Evolutionary conservation across 345 rosid genomes (phyloP).

Genomic region (Brassica cretica): DNA sequence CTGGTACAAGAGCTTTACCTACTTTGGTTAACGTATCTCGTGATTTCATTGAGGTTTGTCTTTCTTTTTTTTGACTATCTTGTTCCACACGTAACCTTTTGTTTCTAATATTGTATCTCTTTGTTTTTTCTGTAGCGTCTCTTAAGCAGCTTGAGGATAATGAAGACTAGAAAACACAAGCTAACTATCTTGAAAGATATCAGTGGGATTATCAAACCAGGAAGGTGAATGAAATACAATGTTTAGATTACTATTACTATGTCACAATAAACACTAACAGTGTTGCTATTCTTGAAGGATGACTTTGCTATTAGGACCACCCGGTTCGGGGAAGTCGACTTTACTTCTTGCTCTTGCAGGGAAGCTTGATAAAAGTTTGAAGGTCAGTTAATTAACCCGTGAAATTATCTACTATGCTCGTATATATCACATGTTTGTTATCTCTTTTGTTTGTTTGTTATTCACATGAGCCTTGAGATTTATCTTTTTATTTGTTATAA

Average conservation of each 20-base stretch:
- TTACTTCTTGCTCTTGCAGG: slow-evolving; percentile 83
- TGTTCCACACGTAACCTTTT: not conserved
- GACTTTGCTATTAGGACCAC: slow-evolving; percentile 94
- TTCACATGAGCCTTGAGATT: slow-evolving; percentile 21
- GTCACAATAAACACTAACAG: not conserved
- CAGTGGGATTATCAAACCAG: slow-evolving; percentile 67
- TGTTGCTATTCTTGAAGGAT: slow-evolving; percentile 50
- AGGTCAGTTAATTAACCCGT: slow-evolving; percentile 51
- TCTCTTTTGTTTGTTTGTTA: slow-evolving; percentile 4
- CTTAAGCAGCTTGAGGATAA: slow-evolving; percentile 46
- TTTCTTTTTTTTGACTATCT: not conserved
- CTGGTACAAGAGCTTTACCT: slow-evolving; percentile 81
- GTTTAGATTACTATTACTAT: not conserved
- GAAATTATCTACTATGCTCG: slow-evolving; percentile 25
- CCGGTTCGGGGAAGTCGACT: slow-evolving; percentile 88
- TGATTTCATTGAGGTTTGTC: slow-evolving; percentile 60
- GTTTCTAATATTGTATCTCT: not conserved
- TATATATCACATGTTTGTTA: slow-evolving; percentile 22
- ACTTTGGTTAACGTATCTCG: slow-evolving; percentile 71
- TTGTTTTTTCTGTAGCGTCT: slow-evolving; percentile 42
- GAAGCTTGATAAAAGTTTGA: slow-evolving; percentile 58
- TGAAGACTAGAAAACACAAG: slow-evolving; percentile 47
- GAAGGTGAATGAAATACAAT: slow-evolving; percentile 53
- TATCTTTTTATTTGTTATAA: not conserved
- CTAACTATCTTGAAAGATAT: slow-evolving; percentile 61